phyloP scores from a whole-genome alignment of 2,329 filamentous ascomycete species.

The Elsinoe batatas region DNA sequence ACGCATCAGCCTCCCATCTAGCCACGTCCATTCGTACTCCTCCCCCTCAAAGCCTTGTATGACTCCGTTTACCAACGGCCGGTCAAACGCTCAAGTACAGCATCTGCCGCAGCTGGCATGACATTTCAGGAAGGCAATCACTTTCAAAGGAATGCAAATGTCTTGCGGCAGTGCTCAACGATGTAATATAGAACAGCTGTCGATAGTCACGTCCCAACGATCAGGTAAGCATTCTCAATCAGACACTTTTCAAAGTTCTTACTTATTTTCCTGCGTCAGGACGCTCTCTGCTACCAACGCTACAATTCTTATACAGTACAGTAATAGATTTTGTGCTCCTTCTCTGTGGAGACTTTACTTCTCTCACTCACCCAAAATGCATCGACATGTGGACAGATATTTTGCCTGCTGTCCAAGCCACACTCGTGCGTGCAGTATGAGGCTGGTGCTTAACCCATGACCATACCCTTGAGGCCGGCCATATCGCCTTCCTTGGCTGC shows the following conservation, averaged over 20 bases:
- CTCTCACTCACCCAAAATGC: constrained; percentile 1
- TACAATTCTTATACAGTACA: constrained; percentile 12
- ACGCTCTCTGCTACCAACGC: constrained; percentile 7
- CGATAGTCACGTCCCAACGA: not conserved
- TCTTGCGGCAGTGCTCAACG: not conserved
- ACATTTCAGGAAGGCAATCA: constrained; percentile 6
- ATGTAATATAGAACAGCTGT: not conserved
- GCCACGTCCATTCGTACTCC: not conserved
- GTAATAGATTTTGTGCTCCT: constrained; percentile 6
- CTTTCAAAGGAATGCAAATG: not conserved
- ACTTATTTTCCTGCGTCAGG: not conserved
- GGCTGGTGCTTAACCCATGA: constrained; percentile 37
- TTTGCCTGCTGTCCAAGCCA: constrained; percentile 5
- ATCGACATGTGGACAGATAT: constrained; percentile 8
- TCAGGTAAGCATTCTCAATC: not conserved
- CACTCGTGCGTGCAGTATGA: constrained; percentile 13
- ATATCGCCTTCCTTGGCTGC: constrained; percentile 97
- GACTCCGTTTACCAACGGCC: not conserved
- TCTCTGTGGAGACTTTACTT: not conserved
- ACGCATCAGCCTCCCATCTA: constrained; percentile 8
- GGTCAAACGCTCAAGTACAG: not conserved
- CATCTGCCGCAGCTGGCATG: constrained; percentile 1
- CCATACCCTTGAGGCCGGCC: constrained; percentile 61
- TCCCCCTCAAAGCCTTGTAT: not conserved
- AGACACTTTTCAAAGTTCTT: not conserved